phyloP scores from a whole-genome alignment of 148 eudicot species.

The Fagopyrum tataricum region DNA sequence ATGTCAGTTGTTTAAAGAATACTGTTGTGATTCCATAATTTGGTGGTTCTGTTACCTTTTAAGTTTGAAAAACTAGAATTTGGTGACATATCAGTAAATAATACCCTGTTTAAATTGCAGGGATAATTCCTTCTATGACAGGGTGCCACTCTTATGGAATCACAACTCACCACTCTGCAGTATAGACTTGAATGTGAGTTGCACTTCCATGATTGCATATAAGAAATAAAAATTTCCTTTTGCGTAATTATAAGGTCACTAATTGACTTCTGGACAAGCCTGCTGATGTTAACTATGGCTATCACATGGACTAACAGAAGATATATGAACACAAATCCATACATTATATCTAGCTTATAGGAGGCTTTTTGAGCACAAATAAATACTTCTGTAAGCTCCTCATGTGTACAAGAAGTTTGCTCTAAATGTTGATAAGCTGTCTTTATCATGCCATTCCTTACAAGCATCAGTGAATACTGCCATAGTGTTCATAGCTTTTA shows the following conservation, averaged over 20 bases:
- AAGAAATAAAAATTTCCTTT: background rate
- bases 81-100: background rate
- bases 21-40: background rate
- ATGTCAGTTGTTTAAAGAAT: background rate
- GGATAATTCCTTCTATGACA: slow-evolving; percentile 55
- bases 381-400: too few species aligned
- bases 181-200: slow-evolving; percentile 72
- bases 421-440: background rate
- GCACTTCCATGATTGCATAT: slow-evolving; percentile 1
- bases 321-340: background rate
- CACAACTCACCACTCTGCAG: slow-evolving; percentile 52
- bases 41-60: background rate
- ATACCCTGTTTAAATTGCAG: slow-evolving; percentile 32
- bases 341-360: too few species aligned
- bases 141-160: slow-evolving; percentile 44
- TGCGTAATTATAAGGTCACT: background rate
- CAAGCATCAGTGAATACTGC: background rate
- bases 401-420: background rate
- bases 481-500: background rate
- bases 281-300: background rate
- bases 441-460: background rate
- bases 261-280: background rate
- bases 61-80: background rate
- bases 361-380: too few species aligned
- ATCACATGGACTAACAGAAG: background rate